Conservation (phyloP, 495 filamentous ascomycete species). For the Glarea lozoyensis region DNA sequence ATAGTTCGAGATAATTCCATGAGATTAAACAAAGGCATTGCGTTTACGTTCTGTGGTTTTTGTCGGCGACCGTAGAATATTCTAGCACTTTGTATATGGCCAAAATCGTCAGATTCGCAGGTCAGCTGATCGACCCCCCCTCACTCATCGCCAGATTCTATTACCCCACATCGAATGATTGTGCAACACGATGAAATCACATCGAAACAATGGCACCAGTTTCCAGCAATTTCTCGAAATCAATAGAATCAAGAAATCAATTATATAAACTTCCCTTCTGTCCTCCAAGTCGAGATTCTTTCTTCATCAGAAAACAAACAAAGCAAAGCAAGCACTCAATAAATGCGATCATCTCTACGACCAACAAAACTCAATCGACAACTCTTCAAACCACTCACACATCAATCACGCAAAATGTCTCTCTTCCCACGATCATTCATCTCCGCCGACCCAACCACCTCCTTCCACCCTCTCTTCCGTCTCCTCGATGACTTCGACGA, state of each 20-base stretch:
- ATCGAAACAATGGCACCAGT: background rate
- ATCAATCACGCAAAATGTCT: constrained; percentile 51
- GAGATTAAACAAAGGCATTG: background rate
- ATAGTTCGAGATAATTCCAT: background rate
- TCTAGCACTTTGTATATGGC: background rate
- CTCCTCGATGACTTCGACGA: constrained; percentile 68
- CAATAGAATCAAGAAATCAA: constrained; percentile 3
- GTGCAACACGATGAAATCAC: background rate
- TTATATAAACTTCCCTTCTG: constrained; percentile 7
- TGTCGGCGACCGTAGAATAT: background rate
- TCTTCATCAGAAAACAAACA: constrained; percentile 16
- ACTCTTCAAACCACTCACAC: constrained; percentile 8
- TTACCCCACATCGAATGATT: background rate
- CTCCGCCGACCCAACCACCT: constrained; percentile 30
- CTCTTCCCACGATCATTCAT: constrained; percentile 49
- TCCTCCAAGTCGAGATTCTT: constrained; percentile 3
- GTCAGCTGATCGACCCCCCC: too few species aligned
- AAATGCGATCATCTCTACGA: constrained; percentile 13
- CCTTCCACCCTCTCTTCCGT: constrained; percentile 62
- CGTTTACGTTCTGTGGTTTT: background rate
- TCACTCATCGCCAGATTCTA: constrained; percentile 4
- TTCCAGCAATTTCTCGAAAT: constrained; percentile 7
- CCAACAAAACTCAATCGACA: constrained; percentile 5
- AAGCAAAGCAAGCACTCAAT: constrained; percentile 17
- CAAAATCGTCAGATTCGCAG: background rate